phyloP scores from a whole-genome alignment of 495 filamentous ascomycete species.

The Aspergillus nanangensis region DNA sequence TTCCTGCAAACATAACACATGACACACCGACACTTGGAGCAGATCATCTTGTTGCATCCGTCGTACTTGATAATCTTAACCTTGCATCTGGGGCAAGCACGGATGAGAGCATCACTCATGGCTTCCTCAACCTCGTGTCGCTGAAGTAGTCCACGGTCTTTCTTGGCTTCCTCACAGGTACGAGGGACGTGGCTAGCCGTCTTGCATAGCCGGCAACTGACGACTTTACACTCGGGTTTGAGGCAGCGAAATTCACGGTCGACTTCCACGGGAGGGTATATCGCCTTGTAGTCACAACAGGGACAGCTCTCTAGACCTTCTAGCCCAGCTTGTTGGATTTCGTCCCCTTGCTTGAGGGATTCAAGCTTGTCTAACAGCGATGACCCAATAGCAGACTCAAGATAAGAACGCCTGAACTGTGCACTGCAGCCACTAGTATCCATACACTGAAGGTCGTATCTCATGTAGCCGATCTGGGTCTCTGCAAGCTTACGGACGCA shows the following conservation, averaged over 20 bases:
- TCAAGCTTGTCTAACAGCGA: constrained; percentile 56
- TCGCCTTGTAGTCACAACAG: constrained; percentile 77
- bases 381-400: constrained; percentile 52
- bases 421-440: constrained; percentile 47
- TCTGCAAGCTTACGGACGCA: constrained; percentile 65
- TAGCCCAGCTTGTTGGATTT: constrained; percentile 59
- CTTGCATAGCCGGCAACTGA: constrained; percentile 73
- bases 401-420: constrained; percentile 44
- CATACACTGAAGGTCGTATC: constrained; percentile 56
- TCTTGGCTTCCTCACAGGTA: constrained; percentile 64
- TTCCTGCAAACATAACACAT: constrained; percentile 69
- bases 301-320: constrained; percentile 68
- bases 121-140: constrained; percentile 75
- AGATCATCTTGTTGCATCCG: constrained; percentile 85
- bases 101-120: constrained; percentile 72
- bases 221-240: constrained; percentile 56
- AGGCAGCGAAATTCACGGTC: constrained; percentile 73
- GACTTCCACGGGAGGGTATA: constrained; percentile 60
- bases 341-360: constrained; percentile 63
- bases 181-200: constrained; percentile 69
- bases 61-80: constrained; percentile 57
- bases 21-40: constrained; percentile 56
- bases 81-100: constrained; percentile 62
- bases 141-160: constrained; percentile 53
- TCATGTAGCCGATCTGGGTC: constrained; percentile 57